These are phyloP conservation scores for Scheffersomyces quercinus DNA, from an alignment of 1,139 yeast species.

Conservation along the genomic window DNA sequence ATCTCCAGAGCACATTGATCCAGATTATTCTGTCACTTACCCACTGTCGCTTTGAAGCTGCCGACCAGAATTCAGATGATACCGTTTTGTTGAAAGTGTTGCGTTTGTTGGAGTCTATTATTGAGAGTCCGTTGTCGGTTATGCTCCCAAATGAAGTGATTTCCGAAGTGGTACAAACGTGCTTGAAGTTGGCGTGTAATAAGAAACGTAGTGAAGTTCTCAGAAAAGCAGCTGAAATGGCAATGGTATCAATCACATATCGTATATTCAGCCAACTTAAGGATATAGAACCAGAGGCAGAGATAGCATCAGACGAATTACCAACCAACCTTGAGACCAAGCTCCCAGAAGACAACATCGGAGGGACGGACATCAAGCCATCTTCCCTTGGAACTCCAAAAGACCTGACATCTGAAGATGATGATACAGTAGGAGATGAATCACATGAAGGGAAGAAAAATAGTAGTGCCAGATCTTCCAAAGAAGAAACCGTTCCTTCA, in stretches of 20 bases:
- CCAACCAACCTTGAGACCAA: slow-evolving; percentile 37
- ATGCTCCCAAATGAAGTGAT: slow-evolving; percentile 77
- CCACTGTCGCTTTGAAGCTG: slow-evolving; percentile 94
- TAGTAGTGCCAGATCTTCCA: neutral
- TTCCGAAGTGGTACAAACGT: slow-evolving; percentile 88
- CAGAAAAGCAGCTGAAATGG: slow-evolving; percentile 85
- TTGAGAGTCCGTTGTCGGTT: slow-evolving; percentile 64
- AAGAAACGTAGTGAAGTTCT: slow-evolving; percentile 88
- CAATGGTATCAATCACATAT: slow-evolving; percentile 70
- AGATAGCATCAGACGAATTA: slow-evolving; percentile 22
- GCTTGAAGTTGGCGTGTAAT: slow-evolving; percentile 89
- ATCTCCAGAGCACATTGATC: slow-evolving; percentile 51
- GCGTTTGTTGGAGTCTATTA: slow-evolving; percentile 67
- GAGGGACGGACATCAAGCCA: slow-evolving; percentile 28
- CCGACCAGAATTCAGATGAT: slow-evolving; percentile 91
- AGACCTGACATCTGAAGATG: slow-evolving; percentile 6
- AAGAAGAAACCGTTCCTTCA: neutral
- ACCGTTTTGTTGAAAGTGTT: slow-evolving; percentile 84
- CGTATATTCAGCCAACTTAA: slow-evolving; percentile 65
- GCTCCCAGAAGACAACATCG: slow-evolving; percentile 44
- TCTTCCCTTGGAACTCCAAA: slow-evolving; percentile 13
- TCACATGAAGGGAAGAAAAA: neutral
- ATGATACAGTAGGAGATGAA: slow-evolving; percentile 1
- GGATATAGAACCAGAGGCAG: slow-evolving; percentile 53
- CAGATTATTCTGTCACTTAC: slow-evolving; percentile 78